These are phyloP conservation scores for Phytophthora kernoviae DNA, from an alignment of 352 stramenopile genomes.

Conservation along the genomic window DNA sequence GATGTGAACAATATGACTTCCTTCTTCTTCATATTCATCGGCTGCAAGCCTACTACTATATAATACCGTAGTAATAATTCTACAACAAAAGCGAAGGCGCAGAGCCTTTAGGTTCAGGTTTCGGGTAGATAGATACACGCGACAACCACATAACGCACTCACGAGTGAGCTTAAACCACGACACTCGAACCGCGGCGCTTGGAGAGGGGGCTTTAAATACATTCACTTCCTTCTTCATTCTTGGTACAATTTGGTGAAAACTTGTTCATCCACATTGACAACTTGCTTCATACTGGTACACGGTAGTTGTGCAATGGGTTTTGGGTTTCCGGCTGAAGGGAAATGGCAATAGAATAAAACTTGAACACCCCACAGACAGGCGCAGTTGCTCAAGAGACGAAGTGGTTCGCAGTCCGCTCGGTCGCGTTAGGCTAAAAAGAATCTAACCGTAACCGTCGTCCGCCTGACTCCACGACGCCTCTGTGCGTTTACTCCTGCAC, in stretches of 20 bases:
- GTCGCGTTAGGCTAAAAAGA: too few species aligned
- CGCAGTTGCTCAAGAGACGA: background rate
- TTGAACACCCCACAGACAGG: conserved; percentile 18
- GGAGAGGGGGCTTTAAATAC: conserved; percentile 27
- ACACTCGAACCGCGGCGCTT: conserved; percentile 19
- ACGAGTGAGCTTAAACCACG: background rate
- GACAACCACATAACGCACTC: conserved; percentile 28
- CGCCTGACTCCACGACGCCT: background rate
- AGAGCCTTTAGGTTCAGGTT: conserved; percentile 5
- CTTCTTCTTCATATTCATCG: conserved; percentile 40
- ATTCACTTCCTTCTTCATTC: conserved; percentile 37
- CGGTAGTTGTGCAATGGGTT: conserved; percentile 5
- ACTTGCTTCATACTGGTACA: conserved; percentile 45
- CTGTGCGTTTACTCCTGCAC: conserved; percentile 56
- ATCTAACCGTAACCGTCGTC: background rate
- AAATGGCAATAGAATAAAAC: conserved; percentile 40
- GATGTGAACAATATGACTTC: conserved; percentile 28
- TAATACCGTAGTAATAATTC: conserved; percentile 42
- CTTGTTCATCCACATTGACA: background rate
- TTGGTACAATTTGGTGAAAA: conserved; percentile 31
- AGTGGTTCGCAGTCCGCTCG: background rate
- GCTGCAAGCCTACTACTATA: conserved; percentile 46
- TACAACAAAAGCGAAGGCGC: conserved; percentile 46
- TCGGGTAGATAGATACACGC: conserved; percentile 35
- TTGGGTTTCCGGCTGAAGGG: conserved; percentile 2